Conservation (phyloP, 1,284 basidiomycete genomes). For the Melanopsichium pennsylvanicum region DNA sequence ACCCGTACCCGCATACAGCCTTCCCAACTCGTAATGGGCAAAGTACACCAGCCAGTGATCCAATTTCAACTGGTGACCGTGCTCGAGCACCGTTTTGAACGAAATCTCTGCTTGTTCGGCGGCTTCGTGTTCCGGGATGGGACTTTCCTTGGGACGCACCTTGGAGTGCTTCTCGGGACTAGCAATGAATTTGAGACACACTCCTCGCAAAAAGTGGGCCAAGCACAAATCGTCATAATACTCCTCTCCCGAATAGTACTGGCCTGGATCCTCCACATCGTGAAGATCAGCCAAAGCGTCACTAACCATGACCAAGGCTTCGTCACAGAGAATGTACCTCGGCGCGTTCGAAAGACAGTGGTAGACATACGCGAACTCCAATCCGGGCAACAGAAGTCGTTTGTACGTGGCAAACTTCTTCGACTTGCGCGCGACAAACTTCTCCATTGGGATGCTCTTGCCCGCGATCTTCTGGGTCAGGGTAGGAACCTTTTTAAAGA, state of each 20-base stretch:
- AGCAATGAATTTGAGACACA: conserved; percentile 62
- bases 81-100: conserved; percentile 53
- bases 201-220: conserved; percentile 63
- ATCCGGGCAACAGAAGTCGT: conserved; percentile 55
- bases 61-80: conserved; percentile 46
- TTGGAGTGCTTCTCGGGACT: conserved; percentile 61
- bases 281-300: conserved; percentile 51
- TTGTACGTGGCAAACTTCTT: conserved; percentile 59
- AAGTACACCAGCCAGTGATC: conserved; percentile 65
- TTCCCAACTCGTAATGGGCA: conserved; percentile 63
- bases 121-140: conserved; percentile 54
- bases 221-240: conserved; percentile 62
- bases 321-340: conserved; percentile 43
- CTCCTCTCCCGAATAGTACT: conserved; percentile 46
- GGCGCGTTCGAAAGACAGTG: conserved; percentile 64
- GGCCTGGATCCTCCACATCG: conserved; percentile 35
- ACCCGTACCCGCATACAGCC: conserved; percentile 51
- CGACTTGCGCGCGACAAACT: conserved; percentile 62
- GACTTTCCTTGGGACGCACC: conserved; percentile 35
- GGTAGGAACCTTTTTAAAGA: conserved; percentile 52
- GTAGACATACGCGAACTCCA: conserved; percentile 64
- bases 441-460: conserved; percentile 65
- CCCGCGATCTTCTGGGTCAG: conserved; percentile 64
- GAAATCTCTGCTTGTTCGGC: conserved; percentile 55
- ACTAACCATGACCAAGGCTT: conserved; percentile 51